These are phyloP conservation scores for Polychytrium aggregatum DNA, from an alignment of 192 early-diverging fungal species.

Conservation along the genomic window DNA sequence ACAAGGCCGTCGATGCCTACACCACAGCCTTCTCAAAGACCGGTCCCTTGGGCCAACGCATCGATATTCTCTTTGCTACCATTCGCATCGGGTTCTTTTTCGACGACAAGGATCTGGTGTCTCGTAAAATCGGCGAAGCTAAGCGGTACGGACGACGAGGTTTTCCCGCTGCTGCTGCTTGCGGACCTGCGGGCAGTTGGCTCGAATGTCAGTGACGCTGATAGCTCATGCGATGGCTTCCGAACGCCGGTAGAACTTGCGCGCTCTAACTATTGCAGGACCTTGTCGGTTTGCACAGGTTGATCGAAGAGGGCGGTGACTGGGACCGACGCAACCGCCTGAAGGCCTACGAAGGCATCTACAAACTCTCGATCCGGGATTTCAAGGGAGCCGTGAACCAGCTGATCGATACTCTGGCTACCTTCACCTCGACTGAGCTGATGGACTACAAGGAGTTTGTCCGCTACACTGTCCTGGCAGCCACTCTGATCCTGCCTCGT, in stretches of 20 bases:
- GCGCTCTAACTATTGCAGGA: not conserved
- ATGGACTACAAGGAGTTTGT: constrained; percentile 98
- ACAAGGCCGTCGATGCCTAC: constrained; percentile 77
- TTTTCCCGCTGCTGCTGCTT: not conserved
- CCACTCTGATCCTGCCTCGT: constrained; percentile 73
- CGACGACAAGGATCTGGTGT: constrained; percentile 67
- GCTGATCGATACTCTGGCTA: constrained; percentile 90
- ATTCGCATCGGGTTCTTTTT: constrained; percentile 94
- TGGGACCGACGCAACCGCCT: constrained; percentile 98
- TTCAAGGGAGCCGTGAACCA: constrained; percentile 85
- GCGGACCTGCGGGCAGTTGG: not conserved
- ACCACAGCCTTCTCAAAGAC: constrained; percentile 75
- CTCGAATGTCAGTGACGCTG: too few relatives aligned
- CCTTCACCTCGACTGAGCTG: constrained; percentile 91
- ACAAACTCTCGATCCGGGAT: constrained; percentile 86
- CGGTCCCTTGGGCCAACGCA: constrained; percentile 80
- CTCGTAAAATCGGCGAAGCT: constrained; percentile 69
- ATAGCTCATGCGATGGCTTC: too few relatives aligned
- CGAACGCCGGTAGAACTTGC: not conserved
- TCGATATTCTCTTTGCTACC: constrained; percentile 86
- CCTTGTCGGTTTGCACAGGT: constrained; percentile 23
- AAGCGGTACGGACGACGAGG: constrained; percentile 38
- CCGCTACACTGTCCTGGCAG: constrained; percentile 82
- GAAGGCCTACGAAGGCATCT: constrained; percentile 91
- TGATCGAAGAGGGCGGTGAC: constrained; percentile 97